Evolutionary conservation across 352 stramenopile species (phyloP).

Genomic region (Thraustotheca clavata): DNA sequence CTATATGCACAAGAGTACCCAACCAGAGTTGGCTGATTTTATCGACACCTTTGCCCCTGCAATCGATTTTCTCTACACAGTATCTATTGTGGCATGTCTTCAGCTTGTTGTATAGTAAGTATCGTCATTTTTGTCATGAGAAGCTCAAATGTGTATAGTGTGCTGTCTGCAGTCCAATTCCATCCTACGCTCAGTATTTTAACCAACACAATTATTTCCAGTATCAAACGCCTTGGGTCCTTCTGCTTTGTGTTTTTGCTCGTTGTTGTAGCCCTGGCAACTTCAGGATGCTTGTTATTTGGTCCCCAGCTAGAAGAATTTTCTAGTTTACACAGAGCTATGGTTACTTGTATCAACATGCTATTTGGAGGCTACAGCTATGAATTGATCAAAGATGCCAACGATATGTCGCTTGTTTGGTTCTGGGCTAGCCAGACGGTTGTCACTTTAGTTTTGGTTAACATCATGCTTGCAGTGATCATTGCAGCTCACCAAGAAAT

Average conservation of each 20-base stretch:
- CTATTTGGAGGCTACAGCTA: constrained; percentile 62
- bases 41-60: not conserved
- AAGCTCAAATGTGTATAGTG: not conserved
- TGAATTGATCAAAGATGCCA: constrained; percentile 34
- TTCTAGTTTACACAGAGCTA: constrained; percentile 30
- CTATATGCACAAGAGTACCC: not conserved
- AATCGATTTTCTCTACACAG: constrained; percentile 5
- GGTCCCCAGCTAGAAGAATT: constrained; percentile 43
- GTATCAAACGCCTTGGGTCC: constrained; percentile 37
- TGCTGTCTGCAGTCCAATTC: constrained; percentile 30
- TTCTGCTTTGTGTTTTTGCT: constrained; percentile 56
- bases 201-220: constrained; percentile 40
- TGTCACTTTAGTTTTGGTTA: constrained; percentile 51
- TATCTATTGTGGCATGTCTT: not conserved
- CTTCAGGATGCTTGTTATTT: constrained; percentile 44
- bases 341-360: constrained; percentile 60
- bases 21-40: not conserved
- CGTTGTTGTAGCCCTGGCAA: constrained; percentile 43
- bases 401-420: constrained; percentile 45
- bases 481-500: constrained; percentile 4
- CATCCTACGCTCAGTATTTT: constrained; percentile 49
- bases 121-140: not conserved
- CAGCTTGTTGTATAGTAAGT: constrained; percentile 4
- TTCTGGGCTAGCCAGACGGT: constrained; percentile 60
- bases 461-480: constrained; percentile 67